Base-by-base conservation (phyloP, 139 green algal genomes). In the Helicosporidium sp. region DNA sequence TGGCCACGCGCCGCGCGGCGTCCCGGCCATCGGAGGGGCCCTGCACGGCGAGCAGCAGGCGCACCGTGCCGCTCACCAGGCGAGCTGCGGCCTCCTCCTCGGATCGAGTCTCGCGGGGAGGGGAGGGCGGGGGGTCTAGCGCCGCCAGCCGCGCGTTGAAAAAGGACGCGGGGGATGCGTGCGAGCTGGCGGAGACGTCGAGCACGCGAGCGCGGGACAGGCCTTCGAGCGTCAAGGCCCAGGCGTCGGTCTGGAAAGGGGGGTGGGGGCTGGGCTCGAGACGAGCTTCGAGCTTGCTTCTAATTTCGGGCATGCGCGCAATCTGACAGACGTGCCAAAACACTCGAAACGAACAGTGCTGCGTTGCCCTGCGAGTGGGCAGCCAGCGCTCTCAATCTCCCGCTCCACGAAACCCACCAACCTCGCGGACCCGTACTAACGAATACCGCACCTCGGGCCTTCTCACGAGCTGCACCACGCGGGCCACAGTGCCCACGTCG, bases 171-270 rank as follows among this genome's bases (percentile, higher is more conserved):
- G 41, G 36, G 26, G 43, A 43, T 1, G 49, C 19, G 3, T 28
- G 51, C 19, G 4, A 36, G 52, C 34, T 39, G 45, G 44, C 36
- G 45, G 33, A 24, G 16, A 60, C 45, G 20, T 26, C 36, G 36
- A 35, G 20, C 20, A 60, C 36, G 5, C 43, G 50, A 25, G 58
- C 24, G 12, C 56, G 50, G 29, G 48, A 58, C 22, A 42, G 50
- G 22, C 56, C 56, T 33, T 64, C 56, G 12, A 64, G 47, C 22
- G 26, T 46, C 7, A 56, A 36, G 7, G 29, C 43, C 50, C 50
- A 64, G 5, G 33, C 42, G 41, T 42, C 42, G 6, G 19, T 34
- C 26, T 51, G 49, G 37, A 29, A 12, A 6, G n/a, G 17, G 6
- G 2, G 17, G n/a, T n/a, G n/a, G n/a, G n/a, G n/a, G n/a, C n/a